These are phyloP conservation scores for Phalaenopsis aphrodite DNA, from an alignment of 106 monocot species.

Conservation along the genomic window DNA sequence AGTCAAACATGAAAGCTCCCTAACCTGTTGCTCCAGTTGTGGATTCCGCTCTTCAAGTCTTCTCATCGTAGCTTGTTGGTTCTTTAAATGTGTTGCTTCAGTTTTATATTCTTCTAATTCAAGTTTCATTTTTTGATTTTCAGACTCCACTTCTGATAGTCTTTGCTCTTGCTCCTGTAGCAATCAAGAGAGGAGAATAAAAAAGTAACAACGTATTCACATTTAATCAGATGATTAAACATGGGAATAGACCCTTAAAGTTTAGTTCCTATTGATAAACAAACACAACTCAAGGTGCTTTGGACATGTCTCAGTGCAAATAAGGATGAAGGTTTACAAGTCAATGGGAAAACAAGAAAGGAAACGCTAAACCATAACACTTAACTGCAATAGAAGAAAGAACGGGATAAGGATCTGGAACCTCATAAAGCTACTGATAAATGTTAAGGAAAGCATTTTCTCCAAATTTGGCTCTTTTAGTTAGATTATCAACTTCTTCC, in stretches of 20 bases:
- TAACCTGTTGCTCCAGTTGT: slow-evolving; percentile 92
- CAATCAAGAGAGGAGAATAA: neutral
- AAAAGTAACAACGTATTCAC: neutral
- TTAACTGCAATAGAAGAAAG: slow-evolving; percentile 78
- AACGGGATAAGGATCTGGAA: slow-evolving; percentile 95
- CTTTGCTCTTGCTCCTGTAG: slow-evolving; percentile 76
- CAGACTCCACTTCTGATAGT: slow-evolving; percentile 67
- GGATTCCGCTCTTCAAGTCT: slow-evolving; percentile 89
- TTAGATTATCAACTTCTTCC: slow-evolving; percentile 91
- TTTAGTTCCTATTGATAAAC: neutral
- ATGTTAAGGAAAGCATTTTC: slow-evolving; percentile 99
- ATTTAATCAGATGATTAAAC: neutral
- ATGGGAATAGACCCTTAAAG: neutral
- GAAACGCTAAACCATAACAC: slow-evolving; percentile 14
- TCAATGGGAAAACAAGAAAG: neutral
- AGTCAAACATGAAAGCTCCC: neutral
- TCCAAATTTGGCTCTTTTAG: slow-evolving; percentile 97
- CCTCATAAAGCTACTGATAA: slow-evolving; percentile 99
- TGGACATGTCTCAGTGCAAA: neutral
- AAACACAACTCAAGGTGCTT: neutral
- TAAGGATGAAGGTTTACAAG: neutral
- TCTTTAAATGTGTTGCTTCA: slow-evolving; percentile 93
- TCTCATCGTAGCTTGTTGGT: slow-evolving; percentile 96
- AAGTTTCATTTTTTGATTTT: slow-evolving; percentile 91
- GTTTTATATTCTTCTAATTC: slow-evolving; percentile 91